Evolutionary conservation across 1,284 basidiomycete species (phyloP).

Genomic region (Gastroboletus turbinatus): DNA sequence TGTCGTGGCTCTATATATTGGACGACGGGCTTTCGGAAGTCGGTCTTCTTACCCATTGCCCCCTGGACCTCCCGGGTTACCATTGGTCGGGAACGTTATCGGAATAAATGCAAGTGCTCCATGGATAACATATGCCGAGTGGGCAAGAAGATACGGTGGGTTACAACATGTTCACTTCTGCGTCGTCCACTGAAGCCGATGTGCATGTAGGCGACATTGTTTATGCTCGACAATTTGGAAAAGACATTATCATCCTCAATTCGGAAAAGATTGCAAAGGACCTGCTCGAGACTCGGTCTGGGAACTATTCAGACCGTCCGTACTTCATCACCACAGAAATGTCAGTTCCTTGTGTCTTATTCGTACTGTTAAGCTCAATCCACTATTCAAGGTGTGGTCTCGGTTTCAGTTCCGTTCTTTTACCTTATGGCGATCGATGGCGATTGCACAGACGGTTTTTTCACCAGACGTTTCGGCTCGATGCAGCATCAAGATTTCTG

Average conservation of each 20-base stretch:
- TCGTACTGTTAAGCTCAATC: neutral
- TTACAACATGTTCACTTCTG: neutral
- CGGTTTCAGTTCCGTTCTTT: neutral
- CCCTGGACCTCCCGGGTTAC: constrained; percentile 10
- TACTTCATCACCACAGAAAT: constrained; percentile 8
- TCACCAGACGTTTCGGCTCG: constrained; percentile 11
- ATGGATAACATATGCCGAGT: constrained; percentile 10
- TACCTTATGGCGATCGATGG: constrained; percentile 14
- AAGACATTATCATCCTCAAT: constrained; percentile 20
- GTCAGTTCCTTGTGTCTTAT: neutral
- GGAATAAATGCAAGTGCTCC: constrained; percentile 3
- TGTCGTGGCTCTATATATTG: neutral
- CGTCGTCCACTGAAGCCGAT: neutral
- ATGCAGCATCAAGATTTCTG: constrained; percentile 1
- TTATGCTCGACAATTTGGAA: constrained; percentile 11
- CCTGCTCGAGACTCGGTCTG: constrained; percentile 11
- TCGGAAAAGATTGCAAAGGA: constrained; percentile 22
- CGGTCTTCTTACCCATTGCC: neutral
- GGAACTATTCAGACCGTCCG: constrained; percentile 19
- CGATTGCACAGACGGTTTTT: constrained; percentile 15
- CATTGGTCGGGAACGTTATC: constrained; percentile 6
- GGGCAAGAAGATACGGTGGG: constrained; percentile 18
- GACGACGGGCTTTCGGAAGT: neutral
- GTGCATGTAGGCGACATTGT: constrained; percentile 14
- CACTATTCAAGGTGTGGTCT: constrained; percentile 3